These are phyloP conservation scores for Dothistroma pini DNA, from an alignment of 2,329 filamentous ascomycete genomes.

Conservation along the genomic window DNA sequence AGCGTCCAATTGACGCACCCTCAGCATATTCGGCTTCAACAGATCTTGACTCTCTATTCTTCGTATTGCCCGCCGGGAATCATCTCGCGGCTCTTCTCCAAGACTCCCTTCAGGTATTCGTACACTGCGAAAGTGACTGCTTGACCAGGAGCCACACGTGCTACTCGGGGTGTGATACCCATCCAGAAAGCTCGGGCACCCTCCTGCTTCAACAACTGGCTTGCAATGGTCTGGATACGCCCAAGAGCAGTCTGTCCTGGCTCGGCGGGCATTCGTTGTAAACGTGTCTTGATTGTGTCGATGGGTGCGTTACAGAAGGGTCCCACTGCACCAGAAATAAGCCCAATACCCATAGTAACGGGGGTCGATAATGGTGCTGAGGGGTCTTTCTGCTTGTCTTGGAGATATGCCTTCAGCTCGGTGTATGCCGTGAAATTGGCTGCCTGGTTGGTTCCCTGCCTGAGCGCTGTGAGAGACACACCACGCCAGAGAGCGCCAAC, in stretches of 20 bases:
- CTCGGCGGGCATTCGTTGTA: constrained; percentile 85
- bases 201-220: constrained; percentile 69
- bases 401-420: constrained; percentile 79
- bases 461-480: constrained; percentile 85
- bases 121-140: constrained; percentile 66
- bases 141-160: constrained; percentile 95
- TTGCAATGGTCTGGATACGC: constrained; percentile 72
- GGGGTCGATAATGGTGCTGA: constrained; percentile 70
- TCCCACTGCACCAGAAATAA: constrained; percentile 91
- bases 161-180: constrained; percentile 95
- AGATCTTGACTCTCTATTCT: constrained; percentile 37
- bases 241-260: constrained; percentile 72
- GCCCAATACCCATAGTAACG: constrained; percentile 86
- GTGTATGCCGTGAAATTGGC: constrained; percentile 99
- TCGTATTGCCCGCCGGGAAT: constrained; percentile 47
- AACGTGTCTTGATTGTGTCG: constrained; percentile 95
- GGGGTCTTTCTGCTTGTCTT: constrained; percentile 68
- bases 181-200: constrained; percentile 96
- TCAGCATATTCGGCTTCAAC: too few relatives aligned
- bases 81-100: constrained; percentile 48
- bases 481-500: constrained; percentile 84
- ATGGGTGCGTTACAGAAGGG: constrained; percentile 96
- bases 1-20: not conserved
- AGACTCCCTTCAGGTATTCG: constrained; percentile 49
- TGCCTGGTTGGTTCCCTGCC: constrained; percentile 95